A percentile compares a stretch with the other conserved stretches of the same genome.
phyloP scores from a whole-genome alignment of 2,329 filamentous ascomycete species.

The Dactylellina haptotyla region DNA sequence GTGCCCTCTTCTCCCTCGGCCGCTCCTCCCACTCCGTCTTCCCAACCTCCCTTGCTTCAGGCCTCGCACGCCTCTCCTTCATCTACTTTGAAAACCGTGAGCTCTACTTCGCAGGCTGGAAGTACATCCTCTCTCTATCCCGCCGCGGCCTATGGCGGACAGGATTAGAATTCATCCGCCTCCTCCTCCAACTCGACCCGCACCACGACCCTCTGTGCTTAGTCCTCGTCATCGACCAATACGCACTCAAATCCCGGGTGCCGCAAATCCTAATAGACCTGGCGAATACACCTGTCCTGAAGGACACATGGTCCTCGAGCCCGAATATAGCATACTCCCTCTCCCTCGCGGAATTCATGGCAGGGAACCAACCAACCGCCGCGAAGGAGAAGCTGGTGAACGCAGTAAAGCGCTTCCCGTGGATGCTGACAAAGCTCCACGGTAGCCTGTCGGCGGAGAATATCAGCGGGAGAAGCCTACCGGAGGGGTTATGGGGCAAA shows the following conservation, averaged over 20 bases:
- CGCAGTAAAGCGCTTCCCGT: conserved; percentile 80
- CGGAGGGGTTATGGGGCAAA: conserved; percentile 83
- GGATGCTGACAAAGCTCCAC: conserved; percentile 83
- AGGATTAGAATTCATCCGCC: conserved; percentile 90
- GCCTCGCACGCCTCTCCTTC: conserved; percentile 84
- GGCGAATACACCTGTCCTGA: conserved; percentile 66
- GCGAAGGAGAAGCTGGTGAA: conserved; percentile 73
- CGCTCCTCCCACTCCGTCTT: conserved; percentile 86
- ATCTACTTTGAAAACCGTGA: conserved; percentile 86
- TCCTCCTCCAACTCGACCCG: conserved; percentile 79
- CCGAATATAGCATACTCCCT: conserved; percentile 80
- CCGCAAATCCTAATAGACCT: conserved; percentile 79
- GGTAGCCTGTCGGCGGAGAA: conserved; percentile 69
- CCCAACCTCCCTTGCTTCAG: conserved; percentile 76
- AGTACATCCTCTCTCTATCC: conserved; percentile 85
- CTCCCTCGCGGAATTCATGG: conserved; percentile 78
- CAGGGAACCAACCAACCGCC: conserved; percentile 72
- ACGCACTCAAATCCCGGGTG: conserved; percentile 83
- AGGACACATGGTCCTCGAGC: conserved; percentile 67
- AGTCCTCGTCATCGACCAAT: conserved; percentile 80
- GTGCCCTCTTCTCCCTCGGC: conserved; percentile 93
- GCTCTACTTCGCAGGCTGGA: conserved; percentile 87
- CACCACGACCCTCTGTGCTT: conserved; percentile 83
- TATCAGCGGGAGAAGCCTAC: conserved; percentile 71
- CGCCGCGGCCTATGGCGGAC: conserved; percentile 95